Evolutionary conservation across 2,329 filamentous ascomycete genomes (phyloP), one percentile per base, ranked within the genome.

Genomic region (Thelonectria blattea): DNA sequence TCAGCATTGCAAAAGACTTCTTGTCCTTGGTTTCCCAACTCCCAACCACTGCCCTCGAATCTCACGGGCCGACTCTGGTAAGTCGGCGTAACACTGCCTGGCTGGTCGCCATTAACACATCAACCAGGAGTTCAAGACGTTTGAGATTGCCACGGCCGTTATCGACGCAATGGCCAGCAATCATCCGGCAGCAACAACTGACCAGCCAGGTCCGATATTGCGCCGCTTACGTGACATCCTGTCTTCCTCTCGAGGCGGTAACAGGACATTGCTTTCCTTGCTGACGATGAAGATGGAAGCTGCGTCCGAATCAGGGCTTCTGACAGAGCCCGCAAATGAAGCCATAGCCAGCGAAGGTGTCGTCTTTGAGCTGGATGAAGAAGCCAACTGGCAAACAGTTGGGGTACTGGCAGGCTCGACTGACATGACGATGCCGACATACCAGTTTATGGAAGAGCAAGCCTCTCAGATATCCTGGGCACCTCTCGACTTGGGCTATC

Each of bases 51-150:
- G 81, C 80, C 0, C 74, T 83, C 3, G 80, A 83, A 60, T 80
- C 80, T 0, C 81, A 83, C 55, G 81, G 81, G 0, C 77, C 80
- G 5, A 78, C 78, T 1, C 77, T 83, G 65, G 80, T 58, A 51
- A 52, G 59, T 57, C 37, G 2, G 1, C 15, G 7, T 2, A 15
- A 0, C 7, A n/a, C 1, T 3, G 3, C 0, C n/a, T 1, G 0
- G 2, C 0, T 11, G 2, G 1, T 6, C 24, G 27, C 8, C 27
- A 45, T 58, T 68, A 15, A 69, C 45, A 52, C 10, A 12, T 5
- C 2, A 1, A 12, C 1, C 24, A 74, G 71, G 72, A 81, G 65
- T 78, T 78, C 65, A 81, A 81, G 51, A 79, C 79, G 2, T 81
- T 76, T 51, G 79, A 81, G 58, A 81, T 81, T 46, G 79, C 80